phyloP scores from a whole-genome alignment of 768 basidiomycete species.

The Termitomyces sp. region DNA sequence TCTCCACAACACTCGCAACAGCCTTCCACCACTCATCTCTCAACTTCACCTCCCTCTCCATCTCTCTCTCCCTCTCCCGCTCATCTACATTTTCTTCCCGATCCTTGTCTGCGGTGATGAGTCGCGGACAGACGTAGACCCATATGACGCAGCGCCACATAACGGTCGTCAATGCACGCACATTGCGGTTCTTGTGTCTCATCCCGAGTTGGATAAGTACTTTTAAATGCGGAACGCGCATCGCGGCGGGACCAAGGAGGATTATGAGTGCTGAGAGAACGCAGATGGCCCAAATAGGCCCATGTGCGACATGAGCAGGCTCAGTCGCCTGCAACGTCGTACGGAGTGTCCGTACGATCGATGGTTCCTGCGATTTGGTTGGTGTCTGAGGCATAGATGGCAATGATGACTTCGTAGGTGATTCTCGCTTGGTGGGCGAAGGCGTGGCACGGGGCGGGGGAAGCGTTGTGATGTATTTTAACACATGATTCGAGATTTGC shows the following conservation, averaged over 20 bases:
- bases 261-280: slow-evolving; percentile 63
- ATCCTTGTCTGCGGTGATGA: slow-evolving; percentile 25
- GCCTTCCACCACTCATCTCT: slow-evolving; percentile 35
- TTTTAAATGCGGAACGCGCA: slow-evolving; percentile 40
- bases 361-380: slow-evolving; percentile 32
- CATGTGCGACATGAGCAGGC: slow-evolving; percentile 60
- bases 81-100: slow-evolving; percentile 24
- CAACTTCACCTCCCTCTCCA: slow-evolving; percentile 20
- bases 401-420: slow-evolving; percentile 23
- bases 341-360: slow-evolving; percentile 62
- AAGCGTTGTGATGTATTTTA: slow-evolving; percentile 42
- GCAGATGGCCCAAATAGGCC: slow-evolving; percentile 73
- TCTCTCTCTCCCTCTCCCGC: slow-evolving; percentile 25
- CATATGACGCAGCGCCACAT: slow-evolving; percentile 65
- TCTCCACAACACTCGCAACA: slow-evolving; percentile 34
- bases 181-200: slow-evolving; percentile 57
- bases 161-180: slow-evolving; percentile 56
- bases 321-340: slow-evolving; percentile 53
- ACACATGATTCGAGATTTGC: slow-evolving; percentile 45
- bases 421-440: slow-evolving; percentile 34
- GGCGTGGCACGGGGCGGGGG: slow-evolving; percentile 24
- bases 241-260: slow-evolving; percentile 53
- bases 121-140: slow-evolving; percentile 56
- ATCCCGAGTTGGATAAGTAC: slow-evolving; percentile 50
- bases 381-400: slow-evolving; percentile 6